Evolutionary conservation across 1,284 basidiomycete species (phyloP).

Genomic region (Lignosus rhinocerotis): DNA sequence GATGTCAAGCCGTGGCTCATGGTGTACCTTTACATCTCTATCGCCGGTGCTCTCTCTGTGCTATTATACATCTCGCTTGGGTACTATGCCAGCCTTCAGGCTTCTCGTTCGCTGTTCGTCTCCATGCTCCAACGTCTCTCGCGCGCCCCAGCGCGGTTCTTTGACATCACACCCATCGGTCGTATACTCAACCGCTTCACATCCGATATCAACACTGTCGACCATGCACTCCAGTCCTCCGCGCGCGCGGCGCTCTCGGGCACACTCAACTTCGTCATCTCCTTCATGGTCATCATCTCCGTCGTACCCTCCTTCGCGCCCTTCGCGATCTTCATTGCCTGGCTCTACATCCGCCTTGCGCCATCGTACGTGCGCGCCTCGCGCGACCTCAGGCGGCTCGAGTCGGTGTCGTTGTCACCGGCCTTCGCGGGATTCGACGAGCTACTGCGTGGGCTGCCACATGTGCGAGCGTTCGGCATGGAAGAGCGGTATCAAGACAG

Average conservation of each 20-base stretch:
- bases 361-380: conserved; percentile 70
- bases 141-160: conserved; percentile 65
- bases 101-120: conserved; percentile 59
- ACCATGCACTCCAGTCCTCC: conserved; percentile 60
- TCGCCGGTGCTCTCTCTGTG: conserved; percentile 53
- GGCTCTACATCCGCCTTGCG: conserved; percentile 71
- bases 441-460: conserved; percentile 71
- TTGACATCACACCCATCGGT: conserved; percentile 70
- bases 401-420: conserved; percentile 68
- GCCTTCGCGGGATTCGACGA: conserved; percentile 80
- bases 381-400: conserved; percentile 71
- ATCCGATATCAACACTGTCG: conserved; percentile 76
- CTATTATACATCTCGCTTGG: conserved; percentile 60
- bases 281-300: conserved; percentile 62
- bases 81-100: conserved; percentile 67
- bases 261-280: conserved; percentile 63
- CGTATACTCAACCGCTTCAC: conserved; percentile 81
- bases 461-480: conserved; percentile 83
- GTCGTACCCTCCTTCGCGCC: conserved; percentile 70
- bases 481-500: conserved; percentile 73
- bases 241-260: conserved; percentile 57
- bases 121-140: conserved; percentile 55
- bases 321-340: conserved; percentile 68
- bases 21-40: conserved; percentile 63
- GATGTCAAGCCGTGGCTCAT: conserved; percentile 66